Conservation (phyloP, 257 asterid species). For the Forsythia viridissima region DNA sequence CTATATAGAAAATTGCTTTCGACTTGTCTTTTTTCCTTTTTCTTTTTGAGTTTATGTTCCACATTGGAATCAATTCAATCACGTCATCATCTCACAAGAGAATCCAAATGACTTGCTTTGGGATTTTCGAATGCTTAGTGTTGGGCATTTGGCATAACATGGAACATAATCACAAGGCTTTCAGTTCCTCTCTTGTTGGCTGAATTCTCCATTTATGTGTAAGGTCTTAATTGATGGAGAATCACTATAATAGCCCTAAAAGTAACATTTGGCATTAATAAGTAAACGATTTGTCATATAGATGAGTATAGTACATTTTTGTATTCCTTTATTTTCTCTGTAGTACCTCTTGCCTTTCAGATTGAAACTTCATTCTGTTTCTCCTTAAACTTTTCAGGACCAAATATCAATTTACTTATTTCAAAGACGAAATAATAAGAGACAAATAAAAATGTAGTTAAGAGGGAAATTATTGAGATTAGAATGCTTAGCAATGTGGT, state of each 20-base stretch:
- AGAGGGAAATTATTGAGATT: neutral
- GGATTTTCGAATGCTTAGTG: neutral
- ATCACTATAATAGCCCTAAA: neutral
- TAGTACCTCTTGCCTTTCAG: neutral
- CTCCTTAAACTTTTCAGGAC: neutral
- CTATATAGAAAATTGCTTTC: neutral
- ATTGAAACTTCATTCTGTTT: neutral
- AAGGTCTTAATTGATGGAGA: neutral
- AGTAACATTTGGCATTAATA: neutral
- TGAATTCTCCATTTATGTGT: neutral
- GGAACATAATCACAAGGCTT: neutral
- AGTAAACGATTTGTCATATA: neutral
- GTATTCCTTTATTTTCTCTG: neutral
- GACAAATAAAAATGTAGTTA: neutral
- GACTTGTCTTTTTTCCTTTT: too few species aligned
- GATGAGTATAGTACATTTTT: neutral
- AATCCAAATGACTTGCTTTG: slow-evolving; percentile 4
- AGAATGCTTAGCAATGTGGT: neutral
- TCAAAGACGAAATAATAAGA: neutral
- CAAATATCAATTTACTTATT: neutral
- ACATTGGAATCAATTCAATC: neutral
- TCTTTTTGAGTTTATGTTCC: slow-evolving; percentile 3
- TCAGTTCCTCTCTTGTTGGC: neutral
- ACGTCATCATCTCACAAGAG: neutral
- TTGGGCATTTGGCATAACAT: neutral